Conservation (phyloP, 179 eudicot genomes). For the Drosera spatulata region DNA sequence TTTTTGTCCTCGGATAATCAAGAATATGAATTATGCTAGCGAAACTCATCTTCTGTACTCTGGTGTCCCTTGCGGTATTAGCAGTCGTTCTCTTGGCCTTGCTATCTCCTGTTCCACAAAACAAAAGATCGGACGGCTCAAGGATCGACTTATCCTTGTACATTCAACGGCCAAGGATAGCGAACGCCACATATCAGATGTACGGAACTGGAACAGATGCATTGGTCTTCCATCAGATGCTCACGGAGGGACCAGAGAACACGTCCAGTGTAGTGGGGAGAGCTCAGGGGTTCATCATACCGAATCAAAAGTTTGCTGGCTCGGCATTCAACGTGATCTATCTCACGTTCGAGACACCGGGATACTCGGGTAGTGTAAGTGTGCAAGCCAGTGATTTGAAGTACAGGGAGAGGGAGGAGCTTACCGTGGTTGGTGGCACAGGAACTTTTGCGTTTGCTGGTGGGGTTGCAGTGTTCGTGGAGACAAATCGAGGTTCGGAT, state of each 20-base stretch:
- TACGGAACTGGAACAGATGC: conserved; percentile 22
- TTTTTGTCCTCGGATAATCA: neutral
- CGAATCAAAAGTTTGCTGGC: conserved; percentile 41
- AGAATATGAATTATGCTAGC: conserved; percentile 24
- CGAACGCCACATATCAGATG: neutral
- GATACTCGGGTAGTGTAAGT: conserved; percentile 56
- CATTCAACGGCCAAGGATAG: conserved; percentile 39
- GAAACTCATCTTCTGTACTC: conserved; percentile 44
- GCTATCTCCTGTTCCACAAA: conserved; percentile 41
- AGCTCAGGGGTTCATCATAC: conserved; percentile 78
- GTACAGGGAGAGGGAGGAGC: conserved; percentile 25
- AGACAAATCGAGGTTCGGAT: conserved; percentile 10
- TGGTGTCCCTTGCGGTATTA: conserved; percentile 37
- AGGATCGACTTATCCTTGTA: conserved; percentile 46
- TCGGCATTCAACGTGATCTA: conserved; percentile 65
- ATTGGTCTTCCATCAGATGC: conserved; percentile 39
- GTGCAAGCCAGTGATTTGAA: conserved; percentile 35
- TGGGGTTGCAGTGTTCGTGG: conserved; percentile 52
- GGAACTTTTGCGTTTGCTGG: conserved; percentile 73
- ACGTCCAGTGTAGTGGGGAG: conserved; percentile 49
- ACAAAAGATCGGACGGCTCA: conserved; percentile 15
- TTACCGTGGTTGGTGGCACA: conserved; percentile 71
- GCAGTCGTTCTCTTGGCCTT: conserved; percentile 51
- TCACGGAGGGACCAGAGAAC: conserved; percentile 58
- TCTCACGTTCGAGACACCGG: conserved; percentile 39